Evolutionary conservation across 192 early-diverging fungal genomes (phyloP), one percentile per base, ranked within the genome.

Genomic region (Entophlyctis helioformis): DNA sequence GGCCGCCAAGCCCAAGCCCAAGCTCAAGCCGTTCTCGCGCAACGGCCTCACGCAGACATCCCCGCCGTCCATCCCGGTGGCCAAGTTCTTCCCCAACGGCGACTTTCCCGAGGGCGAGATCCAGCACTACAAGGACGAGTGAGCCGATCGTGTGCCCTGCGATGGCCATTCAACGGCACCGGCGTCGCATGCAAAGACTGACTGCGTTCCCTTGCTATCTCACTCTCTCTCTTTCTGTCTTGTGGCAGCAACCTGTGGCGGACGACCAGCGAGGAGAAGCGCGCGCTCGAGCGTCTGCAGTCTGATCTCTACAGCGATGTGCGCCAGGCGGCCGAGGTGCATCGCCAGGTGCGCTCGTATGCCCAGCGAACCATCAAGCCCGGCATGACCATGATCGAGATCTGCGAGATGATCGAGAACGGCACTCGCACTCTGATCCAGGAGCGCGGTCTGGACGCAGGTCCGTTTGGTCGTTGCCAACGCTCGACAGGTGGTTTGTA

Each of bases 361-460:
- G 91, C 82, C 20, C 76, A 72, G 31, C 66, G 76, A 36, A 63
- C 60, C 32, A 87, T 98, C 56, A 86, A 86, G 63, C 92, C 95
- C 20, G 95, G 95, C 26, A 89, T 98, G 84, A 71, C 78, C 13
- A 84, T 95, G 85, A 90, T 84, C 24, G 87, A 90, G 7, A 87
- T 98, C 51, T 71, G 72, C 23, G 89, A 98, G 54, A 61, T 80
- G 63, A 92, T 96, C 46, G 95, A 98, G 57, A 94, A 96, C 49
- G 87, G 87, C 18, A 90, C 87, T 2, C 76, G 92, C n/a, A 72
- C 72, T 15, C 64, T 96, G 37, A 69, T 94, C 24, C 83, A 93
- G 56, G 92, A 69, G n/a, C 77, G 83, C 22, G 90, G 89, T 1
- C 53, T 92, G 24, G 82, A 84, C 51, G 59, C 85, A 3, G n/a